phyloP scores from a whole-genome alignment of 345 rosid genomes.

The Acer yangbiense region DNA sequence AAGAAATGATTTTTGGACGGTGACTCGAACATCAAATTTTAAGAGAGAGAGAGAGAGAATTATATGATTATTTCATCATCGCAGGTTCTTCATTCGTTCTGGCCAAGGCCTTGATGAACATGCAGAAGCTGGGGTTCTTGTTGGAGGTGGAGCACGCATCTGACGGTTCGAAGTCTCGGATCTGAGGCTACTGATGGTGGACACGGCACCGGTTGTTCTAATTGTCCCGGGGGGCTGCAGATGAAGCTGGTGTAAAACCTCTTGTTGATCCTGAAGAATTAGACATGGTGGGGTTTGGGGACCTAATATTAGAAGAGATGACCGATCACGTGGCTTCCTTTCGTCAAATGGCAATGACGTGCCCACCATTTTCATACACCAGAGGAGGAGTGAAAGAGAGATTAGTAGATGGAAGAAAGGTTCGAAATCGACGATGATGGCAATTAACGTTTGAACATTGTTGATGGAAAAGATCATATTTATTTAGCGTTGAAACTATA shows the following conservation, averaged over 20 bases:
- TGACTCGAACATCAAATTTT: no score
- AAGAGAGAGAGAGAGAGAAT: no score
- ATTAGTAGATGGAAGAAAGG: no score
- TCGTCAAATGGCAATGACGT: no score
- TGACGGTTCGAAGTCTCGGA: conserved; percentile 8
- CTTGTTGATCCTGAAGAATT: conserved; percentile 15
- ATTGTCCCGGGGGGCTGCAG: conserved; percentile 18
- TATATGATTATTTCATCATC: neutral
- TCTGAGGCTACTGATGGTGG: neutral
- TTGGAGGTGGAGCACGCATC: conserved; percentile 7
- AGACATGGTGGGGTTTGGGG: neutral
- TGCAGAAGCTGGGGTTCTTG: conserved; percentile 10
- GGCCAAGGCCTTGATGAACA: conserved; percentile 23
- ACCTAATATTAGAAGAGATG: neutral
- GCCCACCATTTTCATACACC: no score
- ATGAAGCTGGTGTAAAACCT: conserved; percentile 11
- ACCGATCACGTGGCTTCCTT: no score
- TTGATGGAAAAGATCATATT: no score
- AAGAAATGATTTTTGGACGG: no score
- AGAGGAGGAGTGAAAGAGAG: no score
- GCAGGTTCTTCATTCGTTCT: conserved; percentile 4
- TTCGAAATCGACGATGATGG: no score
- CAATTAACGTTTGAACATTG: no score
- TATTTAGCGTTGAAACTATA: no score
- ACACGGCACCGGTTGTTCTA: conserved; percentile 13